Base-by-base conservation (phyloP, 2,329 filamentous ascomycete genomes). In the Scedosporium apiospermum region DNA sequence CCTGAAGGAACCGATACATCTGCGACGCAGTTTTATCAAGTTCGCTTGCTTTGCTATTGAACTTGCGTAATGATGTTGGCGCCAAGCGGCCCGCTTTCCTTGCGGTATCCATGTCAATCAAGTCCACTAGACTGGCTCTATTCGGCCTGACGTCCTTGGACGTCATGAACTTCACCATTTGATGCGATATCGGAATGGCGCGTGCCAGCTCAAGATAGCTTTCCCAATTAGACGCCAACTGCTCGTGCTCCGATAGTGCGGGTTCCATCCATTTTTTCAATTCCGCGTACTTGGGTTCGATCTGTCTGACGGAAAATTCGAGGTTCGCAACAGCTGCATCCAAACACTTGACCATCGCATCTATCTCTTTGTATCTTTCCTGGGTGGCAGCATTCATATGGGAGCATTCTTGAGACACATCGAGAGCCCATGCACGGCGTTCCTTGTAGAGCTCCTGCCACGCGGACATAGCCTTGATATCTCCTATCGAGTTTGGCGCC, bases 361-460 rank as follows among this genome's bases (percentile, higher is more conserved):
- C 84, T 70, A 89, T 88, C 73, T 93, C 89, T 61, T 80, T 79
- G 70, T 91, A 89, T 66, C 90, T 83, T 63, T 87, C 81, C 68
- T 85, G 80, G 21, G 86, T 81, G 65, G 81, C 76, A 61, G 79
- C 77, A 60, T 87, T 85, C 77, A 91, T 88, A 59, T 78, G 77
- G 59, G 80, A 80, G 68, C 90, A 93, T 67, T 88, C 86, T 27
- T 88, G 84, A 6, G 88, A 82, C 41, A 96, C 76, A 46, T 80
- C 80, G 61, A 87, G 76, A 0, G 92, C 89, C 95, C 95, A 99
- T 67, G 83, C 81, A 68, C 88, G 86, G 64, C 95, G 87, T 64
- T 87, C 83, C 73, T 88, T 88, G 78, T 95, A 97, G 23, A 98
- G 80, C 55, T 87, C 85, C 72, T 91, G 90, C 93, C 95, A 99